Evolutionary conservation across 2,329 filamentous ascomycete species (phyloP), one percentile per base, ranked within the genome.

Genomic region (Ophiostoma perfectum): DNA sequence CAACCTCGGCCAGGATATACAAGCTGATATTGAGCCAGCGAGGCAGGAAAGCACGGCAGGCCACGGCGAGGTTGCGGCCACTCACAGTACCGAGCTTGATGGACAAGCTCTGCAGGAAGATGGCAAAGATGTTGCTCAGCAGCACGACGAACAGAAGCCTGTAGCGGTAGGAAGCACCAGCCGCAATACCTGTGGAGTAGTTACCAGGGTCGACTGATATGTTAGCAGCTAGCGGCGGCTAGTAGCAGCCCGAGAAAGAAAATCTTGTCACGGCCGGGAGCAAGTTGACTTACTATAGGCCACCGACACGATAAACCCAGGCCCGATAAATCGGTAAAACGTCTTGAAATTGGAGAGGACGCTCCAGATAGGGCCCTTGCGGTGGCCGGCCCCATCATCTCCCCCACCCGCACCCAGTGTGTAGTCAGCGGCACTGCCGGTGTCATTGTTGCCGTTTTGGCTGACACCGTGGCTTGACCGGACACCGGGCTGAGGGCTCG

Each of bases 31-130:
- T 89, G 68, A 90, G 75, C 88, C 88, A 91, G 72, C 79, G 80
- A 1, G 88, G 88, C 14, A 90, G 80, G 75, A 88, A 87, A 8
- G 82, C 85, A 45, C 88, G 83, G 73, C 87, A 90, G 9, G 87
- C 86, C 71, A 89, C 83, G 0, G 88, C 86, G 14, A 91, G 80
- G 73, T 90, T 88, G 66, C 90, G 77, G 1, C 88, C 88, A 1
- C 85, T 90, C 71, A 91, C 87, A 14, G 86, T 88, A 44, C 88
- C 88, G 5, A 91, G 81, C 75, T 90, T 90, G 76, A 90, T 86
- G 73, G 85, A 85, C 1, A 91, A 81, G 27, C 83, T 86, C 76
- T 91, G 89, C 27, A 91, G 80, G 72, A 90, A 85, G 67, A 91
- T 90, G 72, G 89, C 89, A 73, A 91, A 88, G 66, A 90, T 73